Evolutionary conservation across 129 eudicot genomes (phyloP), one percentile per base, ranked within the genome.

Genomic region (Smallanthus sonchifolius): DNA sequence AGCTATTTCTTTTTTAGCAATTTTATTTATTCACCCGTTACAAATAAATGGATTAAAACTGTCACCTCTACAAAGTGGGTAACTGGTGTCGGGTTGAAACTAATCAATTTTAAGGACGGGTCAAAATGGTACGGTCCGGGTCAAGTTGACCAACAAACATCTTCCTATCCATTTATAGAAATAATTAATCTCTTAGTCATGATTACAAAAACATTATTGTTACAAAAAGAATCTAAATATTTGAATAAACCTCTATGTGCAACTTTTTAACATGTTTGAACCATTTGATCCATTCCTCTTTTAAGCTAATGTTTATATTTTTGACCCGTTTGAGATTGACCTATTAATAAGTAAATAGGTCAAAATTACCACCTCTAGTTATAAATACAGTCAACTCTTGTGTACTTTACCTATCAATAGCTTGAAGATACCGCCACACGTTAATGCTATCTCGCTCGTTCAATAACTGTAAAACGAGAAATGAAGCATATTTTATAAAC

Each of bases 371-470:
- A 42, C 13, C 45, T 24, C 30, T 24, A 24, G 30, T 24, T 24
- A 45, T 5, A 24, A 8, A 64, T 8, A 69, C 13, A 36, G 52
- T 37, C 9, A 4, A 45, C n/a, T 48, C 51, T 39, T 51, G 48
- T 56, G 64, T 75, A 30, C 40, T 11, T 20, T 84, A 93, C 98
- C 91, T 84, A 47, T 84, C 74, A 65, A 90, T 84, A 55, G 96
- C 89, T 87, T 90, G 91, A 68, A 93, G 98, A 84, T 84, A 93
- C 69, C 91, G 83, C 86, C 86, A 73, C 63, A 93, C 86, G 65
- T 93, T 93, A 61, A 68, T 72, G 82, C 86, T 81, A 76, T 92
- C 95, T 81, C 95, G 86, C 89, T 92, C 98, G 34, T 86, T 89
- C 67, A 92, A 79, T 65, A 86, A 82, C 98, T 93, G 88, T 35